A percentile compares a stretch with the other conserved stretches of the same genome.
Conservation (phyloP, 345 rosid genomes). For the Microcos paniculata region DNA sequence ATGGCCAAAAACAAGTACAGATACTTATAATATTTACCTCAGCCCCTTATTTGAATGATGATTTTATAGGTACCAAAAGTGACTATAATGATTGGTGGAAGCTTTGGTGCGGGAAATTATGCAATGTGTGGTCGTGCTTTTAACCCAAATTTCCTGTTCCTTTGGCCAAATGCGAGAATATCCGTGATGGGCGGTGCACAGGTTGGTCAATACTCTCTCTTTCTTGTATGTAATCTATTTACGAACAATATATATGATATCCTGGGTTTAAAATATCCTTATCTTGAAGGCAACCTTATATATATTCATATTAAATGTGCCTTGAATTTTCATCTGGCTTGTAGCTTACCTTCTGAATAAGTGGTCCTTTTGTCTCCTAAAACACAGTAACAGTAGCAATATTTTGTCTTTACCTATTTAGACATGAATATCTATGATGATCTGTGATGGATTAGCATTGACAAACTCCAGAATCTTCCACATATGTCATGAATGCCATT, state of each 20-base stretch:
- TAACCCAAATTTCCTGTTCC: constrained; percentile 84
- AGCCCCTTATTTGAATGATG: background rate
- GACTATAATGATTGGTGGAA: constrained; percentile 85
- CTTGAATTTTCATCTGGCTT: background rate
- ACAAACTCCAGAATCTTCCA: background rate
- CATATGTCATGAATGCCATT: background rate
- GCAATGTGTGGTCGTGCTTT: constrained; percentile 99
- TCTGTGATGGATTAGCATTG: background rate
- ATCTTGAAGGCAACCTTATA: background rate
- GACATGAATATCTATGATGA: background rate
- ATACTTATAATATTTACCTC: background rate
- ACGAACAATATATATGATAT: background rate
- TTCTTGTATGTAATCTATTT: constrained; percentile 5
- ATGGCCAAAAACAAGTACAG: background rate
- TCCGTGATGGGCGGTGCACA: constrained; percentile 98
- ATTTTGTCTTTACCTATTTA: background rate
- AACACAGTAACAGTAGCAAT: too few relatives aligned
- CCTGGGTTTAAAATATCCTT: background rate
- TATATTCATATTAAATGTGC: background rate
- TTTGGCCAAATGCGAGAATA: constrained; percentile 95
- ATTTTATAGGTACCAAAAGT: constrained; percentile 76
- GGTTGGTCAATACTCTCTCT: constrained; percentile 39
- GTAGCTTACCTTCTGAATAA: background rate
- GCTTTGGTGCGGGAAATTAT: constrained; percentile 97
- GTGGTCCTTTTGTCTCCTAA: background rate